Conservation (phyloP, 2,329 filamentous ascomycete species). For the Botrytis squamosa region DNA sequence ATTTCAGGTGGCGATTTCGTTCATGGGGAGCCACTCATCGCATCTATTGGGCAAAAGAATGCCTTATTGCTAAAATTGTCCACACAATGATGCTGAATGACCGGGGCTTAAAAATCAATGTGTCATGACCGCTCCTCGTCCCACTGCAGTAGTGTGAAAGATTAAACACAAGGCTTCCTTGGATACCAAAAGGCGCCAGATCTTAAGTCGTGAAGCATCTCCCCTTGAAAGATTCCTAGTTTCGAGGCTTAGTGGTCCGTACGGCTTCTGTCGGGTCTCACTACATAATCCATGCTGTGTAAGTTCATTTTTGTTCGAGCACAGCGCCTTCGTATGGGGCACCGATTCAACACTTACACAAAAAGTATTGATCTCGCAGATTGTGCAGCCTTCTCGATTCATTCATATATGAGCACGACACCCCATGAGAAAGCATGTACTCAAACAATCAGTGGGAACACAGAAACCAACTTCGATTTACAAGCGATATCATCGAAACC, state of each 20-base stretch:
- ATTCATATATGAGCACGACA: not conserved
- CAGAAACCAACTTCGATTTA: not conserved
- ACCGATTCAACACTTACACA: not conserved
- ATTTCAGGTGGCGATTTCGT: too few relatives aligned
- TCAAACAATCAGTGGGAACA: not conserved
- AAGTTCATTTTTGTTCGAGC: not conserved
- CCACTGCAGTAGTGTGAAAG: not conserved
- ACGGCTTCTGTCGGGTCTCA: not conserved
- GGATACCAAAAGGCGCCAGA: not conserved
- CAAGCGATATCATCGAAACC: not conserved
- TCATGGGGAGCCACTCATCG: not conserved
- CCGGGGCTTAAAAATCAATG: not conserved
- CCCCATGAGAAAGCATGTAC: not conserved
- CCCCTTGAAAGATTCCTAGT: not conserved
- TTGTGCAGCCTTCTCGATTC: not conserved
- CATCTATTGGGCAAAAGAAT: not conserved
- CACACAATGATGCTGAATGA: not conserved
- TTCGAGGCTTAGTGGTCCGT: not conserved
- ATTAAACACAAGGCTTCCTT: not conserved
- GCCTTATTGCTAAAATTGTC: not conserved
- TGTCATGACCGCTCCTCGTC: not conserved
- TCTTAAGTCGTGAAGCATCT: too few relatives aligned
- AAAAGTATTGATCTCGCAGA: not conserved
- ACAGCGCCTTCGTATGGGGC: not conserved
- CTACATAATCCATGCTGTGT: not conserved